Evolutionary conservation across 352 stramenopile genomes (phyloP).

Genomic region (Globisporangium paddicum): DNA sequence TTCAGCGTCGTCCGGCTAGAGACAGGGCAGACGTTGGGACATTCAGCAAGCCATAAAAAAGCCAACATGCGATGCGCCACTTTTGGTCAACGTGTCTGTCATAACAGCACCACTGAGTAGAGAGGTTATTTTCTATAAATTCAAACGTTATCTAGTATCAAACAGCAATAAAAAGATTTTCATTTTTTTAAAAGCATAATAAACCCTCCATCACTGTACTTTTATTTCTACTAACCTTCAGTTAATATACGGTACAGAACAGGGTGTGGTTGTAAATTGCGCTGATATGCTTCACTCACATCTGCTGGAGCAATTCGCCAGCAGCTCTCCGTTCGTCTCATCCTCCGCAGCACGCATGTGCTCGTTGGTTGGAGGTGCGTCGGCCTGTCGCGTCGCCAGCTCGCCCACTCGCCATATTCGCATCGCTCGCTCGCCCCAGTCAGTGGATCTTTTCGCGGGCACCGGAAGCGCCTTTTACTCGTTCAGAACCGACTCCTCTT

Average conservation of each 20-base stretch:
- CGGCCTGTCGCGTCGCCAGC: not conserved
- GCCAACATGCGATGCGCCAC: slow-evolving; percentile 12
- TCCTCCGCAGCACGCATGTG: no score
- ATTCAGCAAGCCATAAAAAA: slow-evolving; percentile 9
- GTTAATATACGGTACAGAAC: not conserved
- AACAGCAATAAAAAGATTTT: no score
- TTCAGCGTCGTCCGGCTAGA: not conserved
- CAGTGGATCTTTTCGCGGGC: not conserved
- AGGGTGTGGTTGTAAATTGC: not conserved
- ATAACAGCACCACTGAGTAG: not conserved
- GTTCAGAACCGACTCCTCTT: not conserved
- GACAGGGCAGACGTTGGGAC: slow-evolving; percentile 1
- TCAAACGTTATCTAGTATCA: no score
- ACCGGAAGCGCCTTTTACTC: not conserved
- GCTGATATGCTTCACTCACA: not conserved
- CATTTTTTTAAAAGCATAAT: no score
- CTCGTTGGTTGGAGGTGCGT: no score
- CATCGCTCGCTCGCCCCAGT: not conserved
- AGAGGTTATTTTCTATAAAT: not conserved
- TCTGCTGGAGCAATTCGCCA: not conserved
- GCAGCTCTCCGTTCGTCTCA: not conserved
- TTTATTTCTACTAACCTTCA: not conserved
- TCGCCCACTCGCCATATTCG: not conserved
- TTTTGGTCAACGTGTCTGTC: not conserved
- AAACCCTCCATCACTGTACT: not conserved